These are phyloP conservation scores for Papiliotrema flavescens DNA, from an alignment of 1,284 basidiomycete species.

Conservation along the genomic window DNA sequence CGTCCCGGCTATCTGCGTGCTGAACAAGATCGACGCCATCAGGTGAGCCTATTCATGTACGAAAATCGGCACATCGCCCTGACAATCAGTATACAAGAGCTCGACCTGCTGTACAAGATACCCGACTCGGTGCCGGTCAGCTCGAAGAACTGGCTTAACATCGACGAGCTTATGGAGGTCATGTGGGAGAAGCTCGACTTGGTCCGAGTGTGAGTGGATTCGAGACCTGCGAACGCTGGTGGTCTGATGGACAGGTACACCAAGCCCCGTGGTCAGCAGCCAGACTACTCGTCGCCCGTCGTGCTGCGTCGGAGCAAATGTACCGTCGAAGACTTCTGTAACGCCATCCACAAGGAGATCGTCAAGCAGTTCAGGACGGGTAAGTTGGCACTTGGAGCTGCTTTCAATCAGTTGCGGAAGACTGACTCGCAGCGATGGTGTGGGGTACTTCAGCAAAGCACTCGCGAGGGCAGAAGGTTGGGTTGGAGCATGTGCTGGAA, in stretches of 20 bases:
- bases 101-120: conserved; percentile 85
- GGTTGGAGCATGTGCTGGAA: conserved; percentile 80
- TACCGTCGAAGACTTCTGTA: conserved; percentile 88
- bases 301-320: conserved; percentile 61
- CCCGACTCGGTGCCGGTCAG: conserved; percentile 88
- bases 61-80: too few species aligned
- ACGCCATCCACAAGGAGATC: conserved; percentile 52
- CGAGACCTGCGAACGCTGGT: neutral
- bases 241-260: conserved; percentile 59
- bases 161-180: conserved; percentile 86
- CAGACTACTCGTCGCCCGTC: conserved; percentile 72
- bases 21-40: conserved; percentile 79
- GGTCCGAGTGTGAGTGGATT: conserved; percentile 67
- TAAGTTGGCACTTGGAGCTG: conserved; percentile 3
- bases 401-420: neutral
- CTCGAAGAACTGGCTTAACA: conserved; percentile 86
- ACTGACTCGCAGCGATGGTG: conserved; percentile 51
- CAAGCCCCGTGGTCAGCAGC: conserved; percentile 83
- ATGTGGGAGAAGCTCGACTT: conserved; percentile 90
- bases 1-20: conserved; percentile 82
- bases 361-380: conserved; percentile 46
- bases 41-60: neutral
- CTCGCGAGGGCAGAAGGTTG: conserved; percentile 92
- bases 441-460: conserved; percentile 76
- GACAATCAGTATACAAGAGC: conserved; percentile 85